Evolutionary conservation across 1,284 basidiomycete genomes (phyloP).

Genomic region (Omphalotus olearius): DNA sequence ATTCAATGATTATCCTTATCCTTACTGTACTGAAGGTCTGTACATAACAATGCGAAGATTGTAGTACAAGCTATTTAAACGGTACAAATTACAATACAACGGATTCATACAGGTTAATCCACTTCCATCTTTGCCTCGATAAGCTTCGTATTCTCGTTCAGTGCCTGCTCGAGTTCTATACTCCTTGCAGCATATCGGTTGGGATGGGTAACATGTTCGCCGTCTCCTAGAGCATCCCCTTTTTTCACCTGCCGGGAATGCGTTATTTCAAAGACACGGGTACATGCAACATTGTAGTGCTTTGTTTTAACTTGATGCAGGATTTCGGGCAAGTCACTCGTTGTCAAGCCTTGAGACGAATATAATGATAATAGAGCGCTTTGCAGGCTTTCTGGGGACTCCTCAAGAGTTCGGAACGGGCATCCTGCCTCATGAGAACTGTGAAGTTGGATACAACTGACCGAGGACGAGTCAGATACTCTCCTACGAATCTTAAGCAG

Average conservation of each 20-base stretch:
- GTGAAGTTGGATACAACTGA: conserved; percentile 88
- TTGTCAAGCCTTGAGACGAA: conserved; percentile 57
- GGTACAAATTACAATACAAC: background rate
- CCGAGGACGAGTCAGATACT: background rate
- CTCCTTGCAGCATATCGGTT: conserved; percentile 80
- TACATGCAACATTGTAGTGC: conserved; percentile 97
- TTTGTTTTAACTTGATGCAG: conserved; percentile 75
- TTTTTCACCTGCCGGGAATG: conserved; percentile 76
- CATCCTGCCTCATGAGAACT: conserved; percentile 77
- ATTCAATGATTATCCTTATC: too few species aligned
- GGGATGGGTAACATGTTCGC: conserved; percentile 92
- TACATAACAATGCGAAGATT: too few species aligned
- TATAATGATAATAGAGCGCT: conserved; percentile 76
- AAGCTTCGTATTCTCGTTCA: conserved; percentile 24
- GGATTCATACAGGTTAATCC: background rate
- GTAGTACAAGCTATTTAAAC: too few species aligned
- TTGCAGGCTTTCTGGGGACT: conserved; percentile 76
- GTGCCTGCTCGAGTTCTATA: conserved; percentile 56
- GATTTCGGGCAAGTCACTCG: conserved; percentile 82
- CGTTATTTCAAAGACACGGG: conserved; percentile 94
- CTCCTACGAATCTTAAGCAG: conserved; percentile 5
- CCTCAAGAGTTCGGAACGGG: conserved; percentile 84
- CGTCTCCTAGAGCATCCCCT: conserved; percentile 83
- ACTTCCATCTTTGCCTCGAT: conserved; percentile 21
- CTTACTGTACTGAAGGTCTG: too few species aligned